A percentile compares a stretch with the other conserved stretches of the same genome.
Conservation (phyloP, 2,329 filamentous ascomycete genomes). For the Tolypocladium nubicola region DNA sequence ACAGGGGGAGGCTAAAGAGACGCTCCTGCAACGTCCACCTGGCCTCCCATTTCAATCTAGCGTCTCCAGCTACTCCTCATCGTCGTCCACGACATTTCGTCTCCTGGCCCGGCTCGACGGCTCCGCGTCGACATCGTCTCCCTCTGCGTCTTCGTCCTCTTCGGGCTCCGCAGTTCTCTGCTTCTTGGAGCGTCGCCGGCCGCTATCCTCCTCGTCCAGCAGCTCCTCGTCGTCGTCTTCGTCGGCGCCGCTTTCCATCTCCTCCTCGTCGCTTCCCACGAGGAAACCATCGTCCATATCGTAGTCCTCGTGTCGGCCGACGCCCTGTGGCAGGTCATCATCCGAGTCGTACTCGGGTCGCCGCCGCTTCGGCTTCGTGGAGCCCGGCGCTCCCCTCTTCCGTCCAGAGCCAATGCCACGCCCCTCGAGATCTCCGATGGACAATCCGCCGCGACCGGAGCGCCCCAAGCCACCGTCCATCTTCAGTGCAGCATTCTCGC, state of each 20-base stretch:
- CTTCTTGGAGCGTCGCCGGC: constrained; percentile 34
- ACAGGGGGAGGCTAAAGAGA: no score
- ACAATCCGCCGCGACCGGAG: constrained; percentile 47
- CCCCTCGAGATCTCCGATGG: constrained; percentile 60
- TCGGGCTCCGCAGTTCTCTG: constrained; percentile 40
- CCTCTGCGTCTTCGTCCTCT: constrained; percentile 40
- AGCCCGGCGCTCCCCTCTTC: constrained; percentile 41
- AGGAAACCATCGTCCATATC: constrained; percentile 74
- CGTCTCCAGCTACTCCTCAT: constrained; percentile 36
- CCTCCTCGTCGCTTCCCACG: constrained; percentile 64
- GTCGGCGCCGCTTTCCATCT: constrained; percentile 47
- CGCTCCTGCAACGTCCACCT: neutral
- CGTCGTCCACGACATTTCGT: constrained; percentile 48
- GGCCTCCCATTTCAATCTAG: neutral
- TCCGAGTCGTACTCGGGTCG: constrained; percentile 66
- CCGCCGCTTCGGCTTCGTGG: constrained; percentile 40
- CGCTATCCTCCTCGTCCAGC: constrained; percentile 41
- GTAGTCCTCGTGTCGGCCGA: constrained; percentile 60
- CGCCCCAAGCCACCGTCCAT: constrained; percentile 46
- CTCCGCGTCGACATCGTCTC: constrained; percentile 35
- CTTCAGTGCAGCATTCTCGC: constrained; percentile 57
- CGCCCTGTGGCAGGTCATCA: constrained; percentile 55
- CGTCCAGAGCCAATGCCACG: constrained; percentile 38
- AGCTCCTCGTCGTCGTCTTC: constrained; percentile 55
- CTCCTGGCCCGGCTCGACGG: constrained; percentile 37